phyloP scores from a whole-genome alignment of 1,284 basidiomycete species.

The Irpex sp. region DNA sequence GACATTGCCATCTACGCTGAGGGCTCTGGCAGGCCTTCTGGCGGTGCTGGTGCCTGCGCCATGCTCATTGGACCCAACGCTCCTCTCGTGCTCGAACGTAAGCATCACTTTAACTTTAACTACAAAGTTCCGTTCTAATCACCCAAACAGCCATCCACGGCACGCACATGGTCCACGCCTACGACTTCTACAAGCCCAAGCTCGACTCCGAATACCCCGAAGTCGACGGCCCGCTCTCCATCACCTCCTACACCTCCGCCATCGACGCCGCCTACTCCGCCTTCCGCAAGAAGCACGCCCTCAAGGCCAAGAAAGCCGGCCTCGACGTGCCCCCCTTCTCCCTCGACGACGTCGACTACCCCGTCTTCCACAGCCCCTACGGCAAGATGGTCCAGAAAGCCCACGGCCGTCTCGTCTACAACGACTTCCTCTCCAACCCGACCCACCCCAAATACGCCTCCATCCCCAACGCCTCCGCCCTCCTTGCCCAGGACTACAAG shows the following conservation, averaged over 20 bases:
- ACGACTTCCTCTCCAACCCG: slow-evolving; percentile 88
- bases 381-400: slow-evolving; percentile 99
- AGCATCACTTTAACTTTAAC: slow-evolving; percentile 34
- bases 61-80: slow-evolving; percentile 96
- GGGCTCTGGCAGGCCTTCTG: slow-evolving; percentile 91
- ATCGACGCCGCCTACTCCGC: slow-evolving; percentile 88
- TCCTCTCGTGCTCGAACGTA: slow-evolving; percentile 92
- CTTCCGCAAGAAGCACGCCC: slow-evolving; percentile 80
- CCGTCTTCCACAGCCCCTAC: slow-evolving; percentile 93
- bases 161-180: slow-evolving; percentile 96
- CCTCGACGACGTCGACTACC: slow-evolving; percentile 82
- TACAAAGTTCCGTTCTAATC: background rate
- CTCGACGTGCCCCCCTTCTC: slow-evolving; percentile 49
- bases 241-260: slow-evolving; percentile 93
- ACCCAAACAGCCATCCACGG: slow-evolving; percentile 83
- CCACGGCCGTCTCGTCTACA: slow-evolving; percentile 88
- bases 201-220: slow-evolving; percentile 93
- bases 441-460: slow-evolving; percentile 70
- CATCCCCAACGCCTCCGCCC: slow-evolving; percentile 65
- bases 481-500: slow-evolving; percentile 65
- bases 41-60: slow-evolving; percentile 94
- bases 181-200: slow-evolving; percentile 98
- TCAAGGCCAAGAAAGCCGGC: slow-evolving; percentile 54
- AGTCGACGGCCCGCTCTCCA: slow-evolving; percentile 96
- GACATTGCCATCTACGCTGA: slow-evolving; percentile 99